Conservation (phyloP, 495 filamentous ascomycete species). For the Neurospora discreta region DNA sequence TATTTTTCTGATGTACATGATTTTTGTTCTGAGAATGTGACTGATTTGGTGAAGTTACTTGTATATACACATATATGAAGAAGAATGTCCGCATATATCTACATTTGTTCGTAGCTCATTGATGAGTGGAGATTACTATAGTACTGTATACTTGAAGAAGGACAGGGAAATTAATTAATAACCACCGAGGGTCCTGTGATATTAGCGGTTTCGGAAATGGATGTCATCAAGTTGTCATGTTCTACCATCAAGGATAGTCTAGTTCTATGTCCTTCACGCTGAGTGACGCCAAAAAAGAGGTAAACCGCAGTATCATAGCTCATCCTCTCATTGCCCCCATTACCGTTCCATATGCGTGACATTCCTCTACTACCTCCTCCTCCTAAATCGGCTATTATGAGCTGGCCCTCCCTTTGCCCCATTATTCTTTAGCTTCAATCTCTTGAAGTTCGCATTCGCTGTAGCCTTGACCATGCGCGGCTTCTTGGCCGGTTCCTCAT, state of each 20-base stretch:
- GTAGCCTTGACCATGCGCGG: conserved; percentile 57
- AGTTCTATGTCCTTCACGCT: neutral
- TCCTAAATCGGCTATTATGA: conserved; percentile 37
- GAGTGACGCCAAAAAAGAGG: neutral
- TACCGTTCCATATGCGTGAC: neutral
- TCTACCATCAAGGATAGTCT: neutral
- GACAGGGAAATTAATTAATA: too few species aligned
- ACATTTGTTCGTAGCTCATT: too few species aligned
- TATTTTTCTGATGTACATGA: neutral
- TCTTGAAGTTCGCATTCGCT: conserved; percentile 74
- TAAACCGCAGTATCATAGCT: neutral
- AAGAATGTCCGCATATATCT: too few species aligned
- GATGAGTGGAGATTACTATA: too few species aligned
- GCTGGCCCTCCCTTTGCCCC: conserved; percentile 42
- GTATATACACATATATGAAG: neutral
- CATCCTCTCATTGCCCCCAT: neutral
- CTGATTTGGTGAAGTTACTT: neutral
- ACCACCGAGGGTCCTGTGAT: too few species aligned
- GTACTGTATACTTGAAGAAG: too few species aligned
- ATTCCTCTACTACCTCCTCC: conserved; percentile 20
- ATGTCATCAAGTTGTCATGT: neutral
- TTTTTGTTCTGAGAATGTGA: neutral
- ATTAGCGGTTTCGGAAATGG: neutral
- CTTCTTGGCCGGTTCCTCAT: conserved; percentile 33
- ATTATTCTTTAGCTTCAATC: conserved; percentile 62